These are phyloP conservation scores for Cladosporium colombiae DNA, from an alignment of 2,329 filamentous ascomycete genomes.

Conservation along the genomic window DNA sequence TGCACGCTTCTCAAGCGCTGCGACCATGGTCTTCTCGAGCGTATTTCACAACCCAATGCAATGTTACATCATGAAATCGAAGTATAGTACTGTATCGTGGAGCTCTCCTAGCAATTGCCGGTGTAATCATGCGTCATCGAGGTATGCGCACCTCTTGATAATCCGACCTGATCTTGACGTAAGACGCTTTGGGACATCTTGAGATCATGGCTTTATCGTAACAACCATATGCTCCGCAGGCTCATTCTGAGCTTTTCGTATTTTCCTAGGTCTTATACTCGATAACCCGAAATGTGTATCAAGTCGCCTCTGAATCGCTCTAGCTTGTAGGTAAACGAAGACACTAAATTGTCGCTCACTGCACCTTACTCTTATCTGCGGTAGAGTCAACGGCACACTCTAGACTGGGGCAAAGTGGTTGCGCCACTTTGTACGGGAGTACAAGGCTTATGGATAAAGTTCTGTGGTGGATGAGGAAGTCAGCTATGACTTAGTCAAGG, in stretches of 20 bases:
- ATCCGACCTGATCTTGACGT: not conserved
- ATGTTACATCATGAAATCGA: not conserved
- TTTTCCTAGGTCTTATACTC: not conserved
- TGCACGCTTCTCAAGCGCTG: constrained; percentile 1
- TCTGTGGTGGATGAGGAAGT: no score
- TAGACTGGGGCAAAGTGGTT: no score
- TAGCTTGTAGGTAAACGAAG: no score
- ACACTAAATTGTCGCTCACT: no score
- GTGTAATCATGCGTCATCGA: not conserved
- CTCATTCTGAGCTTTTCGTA: not conserved
- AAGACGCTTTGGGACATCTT: no score
- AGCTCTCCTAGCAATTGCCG: not conserved
- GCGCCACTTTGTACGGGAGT: no score
- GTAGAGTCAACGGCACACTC: no score
- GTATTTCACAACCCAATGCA: not conserved
- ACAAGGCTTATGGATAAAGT: no score
- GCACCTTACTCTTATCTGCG: no score
- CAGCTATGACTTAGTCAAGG: no score
- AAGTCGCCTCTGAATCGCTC: not conserved
- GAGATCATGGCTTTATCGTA: not conserved
- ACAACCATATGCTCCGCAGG: not conserved
- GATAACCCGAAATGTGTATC: not conserved
- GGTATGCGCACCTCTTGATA: not conserved
- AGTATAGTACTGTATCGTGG: not conserved
- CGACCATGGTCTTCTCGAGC: not conserved